phyloP scores from a whole-genome alignment of 2,329 filamentous ascomycete genomes.

The Endocalyx cinctus region DNA sequence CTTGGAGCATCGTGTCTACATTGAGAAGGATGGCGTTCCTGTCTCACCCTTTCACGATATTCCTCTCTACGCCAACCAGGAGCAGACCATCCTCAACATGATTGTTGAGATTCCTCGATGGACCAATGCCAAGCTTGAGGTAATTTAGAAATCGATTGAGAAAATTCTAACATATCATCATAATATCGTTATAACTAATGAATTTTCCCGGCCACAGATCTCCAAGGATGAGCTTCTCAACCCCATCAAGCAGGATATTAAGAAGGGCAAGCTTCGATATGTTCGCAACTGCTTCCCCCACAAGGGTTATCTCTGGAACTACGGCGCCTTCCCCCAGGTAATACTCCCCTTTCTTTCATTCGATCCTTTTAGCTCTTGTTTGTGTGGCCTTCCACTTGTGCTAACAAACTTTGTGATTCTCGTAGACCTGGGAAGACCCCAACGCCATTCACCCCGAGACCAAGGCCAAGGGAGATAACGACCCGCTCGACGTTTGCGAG shows the following conservation, averaged over 20 bases:
- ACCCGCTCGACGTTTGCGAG: constrained; percentile 98
- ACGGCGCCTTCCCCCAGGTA: constrained; percentile 98
- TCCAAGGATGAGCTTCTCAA: constrained; percentile 98
- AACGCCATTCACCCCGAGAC: constrained; percentile 95
- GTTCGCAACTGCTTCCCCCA: constrained; percentile 99
- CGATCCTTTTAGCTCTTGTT: constrained; percentile 2
- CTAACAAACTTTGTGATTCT: constrained; percentile 7
- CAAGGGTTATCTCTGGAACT: constrained; percentile 99
- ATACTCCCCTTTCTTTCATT: constrained; percentile 25
- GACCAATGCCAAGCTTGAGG: constrained; percentile 99
- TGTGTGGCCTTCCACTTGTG: constrained; percentile 4
- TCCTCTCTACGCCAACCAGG: constrained; percentile 92
- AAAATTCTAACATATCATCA: too few relatives aligned
- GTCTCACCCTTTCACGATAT: constrained; percentile 98
- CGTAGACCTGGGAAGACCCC: constrained; percentile 97
- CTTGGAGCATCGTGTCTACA: constrained; percentile 93
- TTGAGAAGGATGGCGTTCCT: constrained; percentile 94
- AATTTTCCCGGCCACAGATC: constrained; percentile 70
- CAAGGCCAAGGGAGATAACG: constrained; percentile 98
- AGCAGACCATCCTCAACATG: constrained; percentile 98
- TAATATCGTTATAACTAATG: too few relatives aligned
- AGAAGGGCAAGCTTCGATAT: constrained; percentile 99
- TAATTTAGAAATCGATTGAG: too few relatives aligned
- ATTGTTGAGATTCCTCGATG: constrained; percentile 98
- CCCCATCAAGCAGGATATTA: constrained; percentile 98